Conservation (phyloP, 306 rosid genomes). For the Lathyrus aphaca region DNA sequence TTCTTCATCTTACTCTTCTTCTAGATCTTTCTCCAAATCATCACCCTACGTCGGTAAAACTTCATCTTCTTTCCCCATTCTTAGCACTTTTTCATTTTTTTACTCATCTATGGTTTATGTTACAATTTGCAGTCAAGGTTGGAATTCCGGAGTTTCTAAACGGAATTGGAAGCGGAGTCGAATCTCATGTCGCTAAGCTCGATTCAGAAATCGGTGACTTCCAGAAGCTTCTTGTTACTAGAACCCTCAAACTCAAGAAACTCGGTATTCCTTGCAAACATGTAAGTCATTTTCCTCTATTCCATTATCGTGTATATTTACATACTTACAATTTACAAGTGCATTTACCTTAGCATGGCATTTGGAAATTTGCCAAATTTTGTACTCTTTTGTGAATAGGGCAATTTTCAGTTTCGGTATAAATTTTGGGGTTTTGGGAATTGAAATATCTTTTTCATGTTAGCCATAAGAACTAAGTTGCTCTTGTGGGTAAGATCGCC, state of each 20-base stretch:
- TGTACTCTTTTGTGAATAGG: not conserved
- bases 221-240: conserved; percentile 73
- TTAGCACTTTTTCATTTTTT: no score
- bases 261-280: conserved; percentile 87
- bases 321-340: conserved; percentile 40
- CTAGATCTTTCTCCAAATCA: conserved; percentile 71
- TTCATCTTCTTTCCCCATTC: not conserved
- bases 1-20: conserved; percentile 33
- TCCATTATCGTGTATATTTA: not conserved
- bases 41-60: conserved; percentile 49
- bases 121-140: conserved; percentile 62
- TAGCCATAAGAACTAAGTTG: not conserved
- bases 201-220: conserved; percentile 83
- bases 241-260: conserved; percentile 83
- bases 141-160: conserved; percentile 83
- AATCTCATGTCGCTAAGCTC: conserved; percentile 74
- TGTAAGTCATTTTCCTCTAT: conserved; percentile 40
- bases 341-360: not conserved
- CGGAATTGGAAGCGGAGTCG: conserved; percentile 81
- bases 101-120: not conserved
- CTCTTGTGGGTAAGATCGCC: not conserved
- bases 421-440: not conserved
- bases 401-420: not conserved
- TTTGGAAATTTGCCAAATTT: not conserved
- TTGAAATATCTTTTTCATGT: not conserved